Base-by-base conservation (phyloP, 495 filamentous ascomycete species). In the Thozetella sp. region DNA sequence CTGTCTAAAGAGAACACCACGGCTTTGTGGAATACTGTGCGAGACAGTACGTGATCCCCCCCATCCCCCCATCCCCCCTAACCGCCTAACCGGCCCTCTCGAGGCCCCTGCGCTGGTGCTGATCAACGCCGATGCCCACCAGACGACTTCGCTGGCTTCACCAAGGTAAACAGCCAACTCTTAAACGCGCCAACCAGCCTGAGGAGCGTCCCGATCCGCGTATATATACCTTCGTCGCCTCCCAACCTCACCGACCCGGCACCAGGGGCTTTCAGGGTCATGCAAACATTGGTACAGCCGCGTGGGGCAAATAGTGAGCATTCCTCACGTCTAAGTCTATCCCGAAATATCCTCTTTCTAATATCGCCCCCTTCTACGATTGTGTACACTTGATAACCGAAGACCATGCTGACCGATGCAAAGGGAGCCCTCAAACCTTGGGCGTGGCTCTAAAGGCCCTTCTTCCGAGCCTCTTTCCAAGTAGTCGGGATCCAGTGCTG, bases 1-100 rank as follows among this genome's bases (percentile, higher is more conserved):
- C 75, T 98, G 56, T 92, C 89, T 25, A 93, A 93, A 72, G 90
- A 93, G 26, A 87, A 98, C 66, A 96, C 92, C 1, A 93, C 89
- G 1, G 81, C 86, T 25, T 80, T 99, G 34, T 98, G 96, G 96
- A 85, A 87, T 57, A 83, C 92, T 3, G 89, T 99, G 13, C 81
- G 89, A 70, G 85, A 90, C 63, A 89, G 92, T 95, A 74, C 57
- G 86, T 64, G 26, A 37, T 25, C 15, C n/a, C 2, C 27, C 13
- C 40, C 37, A 25, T 25, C 15, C 53, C 45, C 22, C 2, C 24
- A 25, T n/a, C 37, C 40, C 34, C 46, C 25, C 51, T 22, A 1
- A 17, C 34, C n/a, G 17, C 46, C 54, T 37, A 37, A 37, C 30
- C 30, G 17, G 17, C 30, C 17, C 30, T 37, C 30, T 17, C 30